Evolutionary conservation across 148 eudicot species (phyloP).

Genomic region (Cornus suecica): DNA sequence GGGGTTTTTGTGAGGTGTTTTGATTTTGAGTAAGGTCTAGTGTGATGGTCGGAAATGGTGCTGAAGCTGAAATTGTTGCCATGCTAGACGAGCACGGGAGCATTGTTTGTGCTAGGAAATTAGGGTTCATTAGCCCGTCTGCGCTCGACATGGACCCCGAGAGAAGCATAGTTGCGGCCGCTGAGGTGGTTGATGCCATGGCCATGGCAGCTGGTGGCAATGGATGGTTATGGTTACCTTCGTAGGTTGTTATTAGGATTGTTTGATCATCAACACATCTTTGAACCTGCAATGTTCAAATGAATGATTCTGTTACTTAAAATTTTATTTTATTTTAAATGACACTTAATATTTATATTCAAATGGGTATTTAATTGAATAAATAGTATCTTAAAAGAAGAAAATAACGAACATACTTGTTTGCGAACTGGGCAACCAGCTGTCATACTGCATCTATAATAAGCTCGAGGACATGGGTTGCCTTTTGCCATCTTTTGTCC

Average conservation of each 20-base stretch:
- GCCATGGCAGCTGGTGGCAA: slow-evolving; percentile 92
- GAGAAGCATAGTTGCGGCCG: slow-evolving; percentile 86
- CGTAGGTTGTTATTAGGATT: slow-evolving; percentile 82
- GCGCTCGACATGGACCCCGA: slow-evolving; percentile 89
- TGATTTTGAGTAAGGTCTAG: slow-evolving; percentile 73
- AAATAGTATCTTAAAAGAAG: background rate
- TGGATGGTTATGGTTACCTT: slow-evolving; percentile 91
- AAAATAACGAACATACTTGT: slow-evolving; percentile 48
- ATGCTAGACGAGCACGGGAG: slow-evolving; percentile 76
- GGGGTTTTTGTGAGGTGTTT: slow-evolving; percentile 50
- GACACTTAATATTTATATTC: too few species aligned
- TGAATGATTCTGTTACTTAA: too few species aligned
- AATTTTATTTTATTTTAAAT: too few species aligned
- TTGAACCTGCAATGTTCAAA: slow-evolving; percentile 75
- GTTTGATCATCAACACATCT: slow-evolving; percentile 85
- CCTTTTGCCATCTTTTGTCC: slow-evolving; percentile 86
- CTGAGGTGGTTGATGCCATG: slow-evolving; percentile 87
- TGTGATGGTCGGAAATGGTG: slow-evolving; percentile 92
- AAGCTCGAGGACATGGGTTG: slow-evolving; percentile 75
- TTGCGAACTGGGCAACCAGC: slow-evolving; percentile 95
- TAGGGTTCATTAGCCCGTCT: slow-evolving; percentile 74
- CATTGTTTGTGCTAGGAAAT: slow-evolving; percentile 68
- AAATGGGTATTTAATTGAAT: too few species aligned
- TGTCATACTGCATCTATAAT: slow-evolving; percentile 87
- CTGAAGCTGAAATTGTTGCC: slow-evolving; percentile 94